Percentiles rank a stretch among this genome's conserved stretches.
phyloP scores from a whole-genome alignment of 2,329 filamentous ascomycete species.

The Rutstroemia sydowiana region DNA sequence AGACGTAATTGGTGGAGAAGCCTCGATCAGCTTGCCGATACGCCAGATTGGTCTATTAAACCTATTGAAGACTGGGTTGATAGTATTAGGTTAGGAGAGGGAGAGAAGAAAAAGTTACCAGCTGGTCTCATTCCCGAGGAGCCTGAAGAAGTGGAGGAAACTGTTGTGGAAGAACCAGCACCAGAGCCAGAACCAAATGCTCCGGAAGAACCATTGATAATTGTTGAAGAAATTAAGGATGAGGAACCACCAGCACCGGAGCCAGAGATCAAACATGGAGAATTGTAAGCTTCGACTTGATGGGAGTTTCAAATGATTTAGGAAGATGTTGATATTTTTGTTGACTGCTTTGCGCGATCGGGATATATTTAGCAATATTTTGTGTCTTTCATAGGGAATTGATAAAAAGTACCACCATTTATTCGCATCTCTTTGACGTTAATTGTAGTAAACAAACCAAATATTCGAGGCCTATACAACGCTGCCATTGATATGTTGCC shows the following conservation, averaged over 20 bases:
- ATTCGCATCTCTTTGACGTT: too few species aligned
- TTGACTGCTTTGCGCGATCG: too few species aligned
- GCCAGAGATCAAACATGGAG: constrained; percentile 10
- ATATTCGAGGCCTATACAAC: too few species aligned
- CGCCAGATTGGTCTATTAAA: constrained; percentile 46
- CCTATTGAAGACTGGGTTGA: constrained; percentile 83
- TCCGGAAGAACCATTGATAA: constrained; percentile 7
- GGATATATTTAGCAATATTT: too few species aligned
- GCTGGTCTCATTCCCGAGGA: constrained; percentile 46
- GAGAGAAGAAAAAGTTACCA: constrained; percentile 68
- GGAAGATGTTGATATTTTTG: background rate
- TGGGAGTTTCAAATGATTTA: background rate
- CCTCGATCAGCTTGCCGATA: constrained; percentile 42
- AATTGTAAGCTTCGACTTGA: constrained; percentile 3
- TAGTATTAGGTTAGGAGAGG: constrained; percentile 81
- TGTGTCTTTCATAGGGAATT: background rate
- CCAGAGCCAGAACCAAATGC: constrained; percentile 12
- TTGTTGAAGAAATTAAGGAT: constrained; percentile 2
- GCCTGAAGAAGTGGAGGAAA: constrained; percentile 37
- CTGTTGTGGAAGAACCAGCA: constrained; percentile 35
- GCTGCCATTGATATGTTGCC: too few species aligned
- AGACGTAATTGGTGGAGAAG: constrained; percentile 81
- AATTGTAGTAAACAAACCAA: too few species aligned
- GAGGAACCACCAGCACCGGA: constrained; percentile 4
- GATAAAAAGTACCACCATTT: background rate